A percentile compares a stretch with the other conserved stretches of the same genome.
These are phyloP conservation scores for Aspergillus kassunensis DNA, from an alignment of 495 filamentous ascomycete genomes.

Conservation along the genomic window DNA sequence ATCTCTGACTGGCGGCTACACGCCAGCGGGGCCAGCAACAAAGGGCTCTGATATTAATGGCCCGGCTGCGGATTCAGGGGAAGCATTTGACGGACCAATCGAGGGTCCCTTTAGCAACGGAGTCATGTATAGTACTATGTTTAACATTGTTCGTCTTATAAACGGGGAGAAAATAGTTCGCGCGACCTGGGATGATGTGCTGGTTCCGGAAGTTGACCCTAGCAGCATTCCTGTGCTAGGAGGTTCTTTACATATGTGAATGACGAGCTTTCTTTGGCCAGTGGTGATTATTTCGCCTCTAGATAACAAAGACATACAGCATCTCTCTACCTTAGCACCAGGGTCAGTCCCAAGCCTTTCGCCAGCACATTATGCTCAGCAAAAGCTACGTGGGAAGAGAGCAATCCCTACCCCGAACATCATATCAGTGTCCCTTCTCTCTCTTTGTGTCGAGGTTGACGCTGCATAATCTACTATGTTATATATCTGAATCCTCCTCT, in stretches of 20 bases:
- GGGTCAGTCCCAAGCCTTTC: too few relatives aligned
- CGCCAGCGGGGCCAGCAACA: constrained; percentile 31
- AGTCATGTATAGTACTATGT: constrained; percentile 45
- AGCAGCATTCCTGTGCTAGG: constrained; percentile 2
- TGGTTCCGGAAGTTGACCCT: constrained; percentile 1
- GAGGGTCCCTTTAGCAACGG: constrained; percentile 10
- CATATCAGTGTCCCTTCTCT: background rate
- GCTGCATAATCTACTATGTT: background rate
- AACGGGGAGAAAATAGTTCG: constrained; percentile 16
- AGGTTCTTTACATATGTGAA: background rate
- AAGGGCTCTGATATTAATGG: constrained; percentile 45
- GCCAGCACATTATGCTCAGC: too few relatives aligned
- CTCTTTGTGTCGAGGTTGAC: background rate
- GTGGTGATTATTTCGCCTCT: too few relatives aligned
- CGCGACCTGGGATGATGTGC: constrained; percentile 21
- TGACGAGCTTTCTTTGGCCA: too few relatives aligned
- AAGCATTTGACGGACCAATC: background rate
- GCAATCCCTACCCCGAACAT: background rate
- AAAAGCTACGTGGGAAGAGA: too few relatives aligned
- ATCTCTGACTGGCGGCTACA: constrained; percentile 44
- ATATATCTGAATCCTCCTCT: background rate
- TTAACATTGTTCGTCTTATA: constrained; percentile 35
- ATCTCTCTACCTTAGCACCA: too few relatives aligned
- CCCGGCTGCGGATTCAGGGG: constrained; percentile 11
- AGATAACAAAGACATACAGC: too few relatives aligned